Base-by-base conservation (phyloP, 257 asterid species). In the Fraxinus americana region DNA sequence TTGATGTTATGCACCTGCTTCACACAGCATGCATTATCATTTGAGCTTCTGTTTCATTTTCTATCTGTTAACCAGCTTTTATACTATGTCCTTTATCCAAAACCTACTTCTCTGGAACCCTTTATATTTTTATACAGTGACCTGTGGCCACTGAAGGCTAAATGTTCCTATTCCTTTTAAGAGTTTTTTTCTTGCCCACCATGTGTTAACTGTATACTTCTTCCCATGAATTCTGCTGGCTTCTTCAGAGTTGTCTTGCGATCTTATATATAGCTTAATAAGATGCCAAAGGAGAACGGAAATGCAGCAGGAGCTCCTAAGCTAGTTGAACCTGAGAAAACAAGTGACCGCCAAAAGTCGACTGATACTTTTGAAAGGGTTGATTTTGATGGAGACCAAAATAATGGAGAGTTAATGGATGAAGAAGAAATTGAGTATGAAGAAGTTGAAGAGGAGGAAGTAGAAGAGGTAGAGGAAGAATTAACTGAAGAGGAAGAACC, bases 341-440 rank as follows among this genome's bases (percentile, higher is more conserved):
- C 85, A 72, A 81, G 76, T 79, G 97, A 91, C 67, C 0, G 67
- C 30, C 30, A 21, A 59, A 59, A 21, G 67, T 59, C 30, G 5
- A 59, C 1, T 59, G 67, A 59, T 63, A 27, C 69, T 63, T 27
- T 63, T 27, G 35, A 63, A 27, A 8, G 7, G 34, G 69, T 27
- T 36, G 69, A 63, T 23, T 32, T 63, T 63, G 69, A 63, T 63
- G 69, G 17, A 27, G 69, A 63, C 69, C 69, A 63, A 63, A 63
- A 63, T 27, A 25, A 63, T 63, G 69, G 69, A 63, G 69, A 63
- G 69, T 63, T 27, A 27, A 63, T 63, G 69, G 88, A 68, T 84
- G 97, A 92, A 79, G 98, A 93, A 78, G 98, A 93, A 78, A 85
- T 90, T 81, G 98, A 93, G 85, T 91, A 93, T 88, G 98, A 94